Base-by-base conservation (phyloP, 805 yeast species). In the Wickerhamiella bombiphila region DNA sequence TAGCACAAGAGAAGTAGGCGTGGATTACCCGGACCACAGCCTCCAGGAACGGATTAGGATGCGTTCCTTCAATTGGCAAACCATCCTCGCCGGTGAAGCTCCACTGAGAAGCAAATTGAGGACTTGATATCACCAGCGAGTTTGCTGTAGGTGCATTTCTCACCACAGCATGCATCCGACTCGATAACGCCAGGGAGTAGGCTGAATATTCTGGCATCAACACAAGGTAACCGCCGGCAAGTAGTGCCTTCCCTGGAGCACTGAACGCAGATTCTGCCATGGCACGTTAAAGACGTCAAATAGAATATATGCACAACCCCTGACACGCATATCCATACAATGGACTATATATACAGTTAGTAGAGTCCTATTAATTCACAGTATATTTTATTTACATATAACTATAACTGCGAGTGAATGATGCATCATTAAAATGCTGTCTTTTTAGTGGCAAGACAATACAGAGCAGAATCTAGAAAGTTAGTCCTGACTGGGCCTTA, bases 211-310 rank as follows among this genome's bases (percentile, higher is more conserved):
- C 57, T 0, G 86, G 86, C 41, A 80, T 91, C 16, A 91, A 61
- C 0, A 91, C 97, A 24, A 91, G 65, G 54, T 91, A 91, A 0
- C 98, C 98, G 15, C 98, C 98, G 1, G 91, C 95, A 9, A 91
- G 50, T 20, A 91, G 63, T 1, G 96, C 97, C 56, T 91, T 91
- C 0, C 97, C 96, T 0, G 98, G 96, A 0, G 97, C 93, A 52
- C 94, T 80, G 54, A 73, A 88, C 6, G 76, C 81, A n/a, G n/a
- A n/a, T n/a, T n/a, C n/a, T n/a, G n/a, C n/a, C n/a, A n/a, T n/a
- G n/a, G n/a, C n/a, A n/a, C n/a, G n/a, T n/a, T n/a, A n/a, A n/a
- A n/a, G n/a, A n/a, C n/a, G n/a, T n/a, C n/a, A n/a, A n/a, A n/a
- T n/a, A n/a, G n/a, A n/a, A n/a, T n/a, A n/a, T n/a, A n/a, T n/a